Evolutionary conservation across 805 yeast species (phyloP).

Genomic region (Ogataea naganishii): DNA sequence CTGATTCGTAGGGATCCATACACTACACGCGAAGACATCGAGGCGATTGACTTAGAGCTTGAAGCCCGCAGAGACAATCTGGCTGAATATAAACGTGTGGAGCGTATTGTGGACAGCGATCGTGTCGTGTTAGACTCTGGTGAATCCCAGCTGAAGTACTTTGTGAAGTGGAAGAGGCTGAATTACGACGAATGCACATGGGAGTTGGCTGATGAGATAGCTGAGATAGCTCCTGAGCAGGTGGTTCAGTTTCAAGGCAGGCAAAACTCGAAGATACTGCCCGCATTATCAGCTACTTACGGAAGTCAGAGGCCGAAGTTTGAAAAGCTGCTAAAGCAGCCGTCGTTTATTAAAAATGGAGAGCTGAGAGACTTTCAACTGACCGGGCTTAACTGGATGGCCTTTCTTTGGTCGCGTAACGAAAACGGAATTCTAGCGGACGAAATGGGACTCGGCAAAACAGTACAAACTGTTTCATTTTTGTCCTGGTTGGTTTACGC

Average conservation of each 20-base stretch:
- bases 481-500: constrained; percentile 93
- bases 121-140: constrained; percentile 58
- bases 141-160: constrained; percentile 62
- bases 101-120: constrained; percentile 81
- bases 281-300: constrained; percentile 71
- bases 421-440: constrained; percentile 97
- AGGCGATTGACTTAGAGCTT: constrained; percentile 84
- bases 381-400: constrained; percentile 99
- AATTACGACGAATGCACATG: constrained; percentile 95
- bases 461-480: constrained; percentile 94
- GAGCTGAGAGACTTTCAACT: constrained; percentile 94
- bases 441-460: constrained; percentile 98
- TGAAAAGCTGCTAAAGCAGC: constrained; percentile 81
- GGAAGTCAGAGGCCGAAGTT: constrained; percentile 74
- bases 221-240: constrained; percentile 71
- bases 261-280: constrained; percentile 74
- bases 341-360: constrained; percentile 82
- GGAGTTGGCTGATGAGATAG: constrained; percentile 89
- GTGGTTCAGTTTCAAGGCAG: constrained; percentile 80
- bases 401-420: constrained; percentile 93
- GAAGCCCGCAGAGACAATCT: constrained; percentile 80
- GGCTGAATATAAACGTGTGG: constrained; percentile 78
- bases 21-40: constrained; percentile 87
- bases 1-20: constrained; percentile 71
- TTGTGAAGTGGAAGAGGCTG: constrained; percentile 88